Percentiles rank a stretch among this genome's conserved stretches.
Evolutionary conservation across 805 yeast species (phyloP).

Genomic region (Metschnikowia matae): DNA sequence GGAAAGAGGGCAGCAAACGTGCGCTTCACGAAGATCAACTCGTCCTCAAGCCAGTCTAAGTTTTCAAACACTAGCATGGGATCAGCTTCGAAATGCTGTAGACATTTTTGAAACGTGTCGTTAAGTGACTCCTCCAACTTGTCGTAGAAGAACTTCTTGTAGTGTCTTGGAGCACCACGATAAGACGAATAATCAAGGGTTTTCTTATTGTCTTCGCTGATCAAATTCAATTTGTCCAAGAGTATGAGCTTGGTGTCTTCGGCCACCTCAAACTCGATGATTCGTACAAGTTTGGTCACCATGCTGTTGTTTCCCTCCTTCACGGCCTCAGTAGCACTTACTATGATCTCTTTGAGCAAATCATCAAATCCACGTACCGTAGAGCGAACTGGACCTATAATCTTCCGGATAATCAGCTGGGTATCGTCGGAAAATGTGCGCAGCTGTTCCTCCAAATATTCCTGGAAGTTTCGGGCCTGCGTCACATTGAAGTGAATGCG

Average conservation of each 20-base stretch:
- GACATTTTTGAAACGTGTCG: constrained; percentile 66
- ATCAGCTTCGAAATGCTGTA: constrained; percentile 45
- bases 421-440: constrained; percentile 53
- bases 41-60: constrained; percentile 81
- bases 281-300: constrained; percentile 67
- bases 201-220: constrained; percentile 14
- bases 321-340: constrained; percentile 66
- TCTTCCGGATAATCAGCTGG: constrained; percentile 57
- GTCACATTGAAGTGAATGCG: constrained; percentile 67
- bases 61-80: constrained; percentile 62
- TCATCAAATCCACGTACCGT: constrained; percentile 59
- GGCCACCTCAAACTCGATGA: constrained; percentile 74
- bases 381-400: constrained; percentile 44
- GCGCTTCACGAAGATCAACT: constrained; percentile 60
- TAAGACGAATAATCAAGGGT: constrained; percentile 27
- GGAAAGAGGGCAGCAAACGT: constrained; percentile 64
- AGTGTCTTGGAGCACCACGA: constrained; percentile 48
- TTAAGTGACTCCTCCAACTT: constrained; percentile 56
- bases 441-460: constrained; percentile 61
- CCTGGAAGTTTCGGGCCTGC: constrained; percentile 71
- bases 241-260: constrained; percentile 58
- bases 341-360: constrained; percentile 60
- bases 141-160: constrained; percentile 56
- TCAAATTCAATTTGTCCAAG: constrained; percentile 29
- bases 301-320: constrained; percentile 65